These are phyloP conservation scores for Emergomyces orientalis DNA, from an alignment of 2,329 filamentous ascomycete species.

Conservation along the genomic window DNA sequence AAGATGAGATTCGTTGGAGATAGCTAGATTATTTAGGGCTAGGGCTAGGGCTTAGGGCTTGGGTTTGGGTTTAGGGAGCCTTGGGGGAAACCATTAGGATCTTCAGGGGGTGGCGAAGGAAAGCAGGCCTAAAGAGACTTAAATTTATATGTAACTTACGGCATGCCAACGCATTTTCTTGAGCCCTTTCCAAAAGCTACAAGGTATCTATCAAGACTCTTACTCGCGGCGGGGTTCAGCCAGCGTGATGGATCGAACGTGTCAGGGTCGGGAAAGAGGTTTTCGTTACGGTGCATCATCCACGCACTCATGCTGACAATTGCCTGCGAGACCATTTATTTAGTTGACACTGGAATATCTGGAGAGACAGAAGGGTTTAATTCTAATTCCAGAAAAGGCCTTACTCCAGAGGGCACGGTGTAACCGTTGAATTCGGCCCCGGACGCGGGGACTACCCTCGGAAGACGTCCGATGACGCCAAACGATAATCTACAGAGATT, in stretches of 20 bases:
- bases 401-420: conserved; percentile 26
- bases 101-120: neutral
- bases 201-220: neutral
- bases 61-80: neutral
- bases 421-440: conserved; percentile 27
- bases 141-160: neutral
- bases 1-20: neutral
- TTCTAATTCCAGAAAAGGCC: neutral
- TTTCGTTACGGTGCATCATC: neutral
- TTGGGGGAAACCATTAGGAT: neutral
- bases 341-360: neutral
- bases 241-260: neutral
- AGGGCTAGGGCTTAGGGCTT: neutral
- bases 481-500: conserved; percentile 21
- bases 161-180: neutral
- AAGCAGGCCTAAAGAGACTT: too few relatives aligned
- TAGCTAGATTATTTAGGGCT: neutral
- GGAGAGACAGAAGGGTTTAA: neutral
- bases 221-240: neutral
- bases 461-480: conserved; percentile 27
- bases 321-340: neutral
- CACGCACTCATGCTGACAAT: neutral
- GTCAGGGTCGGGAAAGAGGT: neutral
- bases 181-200: neutral
- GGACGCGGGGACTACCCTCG: conserved; percentile 25